phyloP scores from a whole-genome alignment of 441 rosid species.

The Populus hybrid region DNA sequence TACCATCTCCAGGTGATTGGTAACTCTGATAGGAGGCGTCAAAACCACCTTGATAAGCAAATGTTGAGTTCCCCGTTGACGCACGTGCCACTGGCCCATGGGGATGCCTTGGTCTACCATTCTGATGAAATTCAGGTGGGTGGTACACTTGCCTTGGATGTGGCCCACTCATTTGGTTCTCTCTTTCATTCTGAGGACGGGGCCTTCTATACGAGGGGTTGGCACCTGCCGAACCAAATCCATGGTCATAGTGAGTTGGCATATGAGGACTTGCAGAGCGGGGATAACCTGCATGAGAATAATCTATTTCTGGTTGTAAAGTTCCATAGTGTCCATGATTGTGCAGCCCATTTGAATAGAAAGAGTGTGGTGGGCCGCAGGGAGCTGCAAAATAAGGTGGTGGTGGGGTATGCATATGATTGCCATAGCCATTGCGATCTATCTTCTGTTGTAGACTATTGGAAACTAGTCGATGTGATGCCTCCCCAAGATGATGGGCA shows the following conservation, averaged over 20 bases:
- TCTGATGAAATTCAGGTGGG: slow-evolving; percentile 21
- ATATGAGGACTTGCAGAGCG: slow-evolving; percentile 10
- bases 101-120: slow-evolving; percentile 29
- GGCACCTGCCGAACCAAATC: slow-evolving; percentile 13
- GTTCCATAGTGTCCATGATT: slow-evolving; percentile 25
- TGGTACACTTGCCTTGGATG: slow-evolving; percentile 14
- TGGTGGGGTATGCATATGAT: slow-evolving; percentile 23
- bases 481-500: slow-evolving; percentile 66
- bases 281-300: slow-evolving; percentile 18
- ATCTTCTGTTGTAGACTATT: slow-evolving; percentile 56
- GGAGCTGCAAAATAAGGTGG: slow-evolving; percentile 19
- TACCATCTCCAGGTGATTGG: slow-evolving; percentile 31
- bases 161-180: slow-evolving; percentile 7
- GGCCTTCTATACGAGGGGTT: slow-evolving; percentile 16
- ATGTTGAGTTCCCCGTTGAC: slow-evolving; percentile 7
- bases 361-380: slow-evolving; percentile 19
- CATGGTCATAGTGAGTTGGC: slow-evolving; percentile 22
- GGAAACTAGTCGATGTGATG: slow-evolving; percentile 61
- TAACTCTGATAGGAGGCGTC: slow-evolving; percentile 30
- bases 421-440: slow-evolving; percentile 26
- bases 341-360: slow-evolving; percentile 31
- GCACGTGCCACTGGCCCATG: slow-evolving; percentile 22
- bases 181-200: slow-evolving; percentile 27
- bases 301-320: slow-evolving; percentile 24
- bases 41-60: slow-evolving; percentile 26